Evolutionary conservation across 495 filamentous ascomycete genomes (phyloP).

Genomic region (Hypomontagnella monticulosa): DNA sequence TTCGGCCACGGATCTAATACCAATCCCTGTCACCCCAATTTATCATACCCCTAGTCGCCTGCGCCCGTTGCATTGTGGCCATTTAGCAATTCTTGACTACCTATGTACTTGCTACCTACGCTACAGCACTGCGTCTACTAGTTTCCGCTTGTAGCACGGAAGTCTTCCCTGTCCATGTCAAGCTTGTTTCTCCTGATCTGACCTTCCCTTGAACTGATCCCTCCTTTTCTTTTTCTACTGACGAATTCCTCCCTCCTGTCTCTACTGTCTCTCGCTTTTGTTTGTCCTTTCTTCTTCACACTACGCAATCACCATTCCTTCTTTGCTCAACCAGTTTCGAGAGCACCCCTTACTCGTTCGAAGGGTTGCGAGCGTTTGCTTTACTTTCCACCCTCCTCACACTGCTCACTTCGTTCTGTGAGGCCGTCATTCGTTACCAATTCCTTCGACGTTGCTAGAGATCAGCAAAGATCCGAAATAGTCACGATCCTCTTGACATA

Average conservation of each 20-base stretch:
- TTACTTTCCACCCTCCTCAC: constrained; percentile 21
- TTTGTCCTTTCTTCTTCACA: constrained; percentile 35
- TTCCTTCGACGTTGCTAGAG: constrained; percentile 22
- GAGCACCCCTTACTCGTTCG: constrained; percentile 25
- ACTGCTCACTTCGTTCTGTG: constrained; percentile 28
- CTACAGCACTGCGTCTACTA: constrained; percentile 21
- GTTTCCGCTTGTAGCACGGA: constrained; percentile 42
- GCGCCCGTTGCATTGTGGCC: constrained; percentile 33
- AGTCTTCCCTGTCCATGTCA: constrained; percentile 36
- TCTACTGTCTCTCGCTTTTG: constrained; percentile 29
- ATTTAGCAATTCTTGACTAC: constrained; percentile 33
- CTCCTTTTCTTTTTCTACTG: constrained; percentile 38
- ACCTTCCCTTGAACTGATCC: constrained; percentile 28
- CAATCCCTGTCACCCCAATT: constrained; percentile 40
- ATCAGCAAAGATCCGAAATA: constrained; percentile 22
- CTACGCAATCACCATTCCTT: constrained; percentile 25
- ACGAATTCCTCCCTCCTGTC: constrained; percentile 33
- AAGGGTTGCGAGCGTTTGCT: constrained; percentile 32
- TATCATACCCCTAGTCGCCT: constrained; percentile 32
- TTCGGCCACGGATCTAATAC: constrained; percentile 41
- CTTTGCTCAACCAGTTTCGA: constrained; percentile 27
- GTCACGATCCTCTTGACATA: constrained; percentile 32
- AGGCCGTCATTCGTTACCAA: constrained; percentile 39
- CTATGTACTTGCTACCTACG: constrained; percentile 25
- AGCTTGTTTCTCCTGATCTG: constrained; percentile 38